These are phyloP conservation scores for Aspergillus spinulosporus DNA, from an alignment of 2,329 filamentous ascomycete genomes.

Conservation along the genomic window DNA sequence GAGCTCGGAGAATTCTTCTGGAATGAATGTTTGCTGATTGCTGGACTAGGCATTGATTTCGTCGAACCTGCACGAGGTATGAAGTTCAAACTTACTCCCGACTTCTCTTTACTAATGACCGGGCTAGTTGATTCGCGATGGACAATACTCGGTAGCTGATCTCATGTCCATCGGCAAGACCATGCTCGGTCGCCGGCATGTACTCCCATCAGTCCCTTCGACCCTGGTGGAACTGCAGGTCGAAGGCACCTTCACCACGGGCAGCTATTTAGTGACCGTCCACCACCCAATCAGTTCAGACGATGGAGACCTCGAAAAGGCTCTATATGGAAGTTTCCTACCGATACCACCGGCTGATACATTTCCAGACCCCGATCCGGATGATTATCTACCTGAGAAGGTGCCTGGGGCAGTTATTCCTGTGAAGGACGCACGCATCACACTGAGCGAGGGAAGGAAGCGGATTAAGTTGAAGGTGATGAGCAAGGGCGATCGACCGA, in stretches of 20 bases:
- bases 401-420: constrained; percentile 79
- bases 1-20: not conserved
- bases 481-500: constrained; percentile 83
- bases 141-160: constrained; percentile 84
- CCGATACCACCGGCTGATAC: constrained; percentile 69
- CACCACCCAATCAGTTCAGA: constrained; percentile 84
- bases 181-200: constrained; percentile 91
- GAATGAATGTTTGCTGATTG: constrained; percentile 11
- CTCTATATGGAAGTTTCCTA: constrained; percentile 87
- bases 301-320: constrained; percentile 81
- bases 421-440: constrained; percentile 65
- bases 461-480: constrained; percentile 74
- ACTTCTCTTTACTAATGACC: constrained; percentile 7
- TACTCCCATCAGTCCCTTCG: constrained; percentile 75
- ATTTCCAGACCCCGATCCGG: constrained; percentile 66
- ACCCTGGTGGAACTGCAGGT: constrained; percentile 85
- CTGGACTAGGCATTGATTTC: constrained; percentile 61
- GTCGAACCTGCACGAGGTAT: constrained; percentile 81
- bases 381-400: constrained; percentile 65
- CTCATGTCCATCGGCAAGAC: constrained; percentile 89
- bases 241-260: constrained; percentile 58
- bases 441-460: constrained; percentile 71
- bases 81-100: not conserved
- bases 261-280: constrained; percentile 46
- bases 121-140: constrained; percentile 83